Conservation (phyloP, 345 rosid genomes). For the Eucalyptus tenuipes region DNA sequence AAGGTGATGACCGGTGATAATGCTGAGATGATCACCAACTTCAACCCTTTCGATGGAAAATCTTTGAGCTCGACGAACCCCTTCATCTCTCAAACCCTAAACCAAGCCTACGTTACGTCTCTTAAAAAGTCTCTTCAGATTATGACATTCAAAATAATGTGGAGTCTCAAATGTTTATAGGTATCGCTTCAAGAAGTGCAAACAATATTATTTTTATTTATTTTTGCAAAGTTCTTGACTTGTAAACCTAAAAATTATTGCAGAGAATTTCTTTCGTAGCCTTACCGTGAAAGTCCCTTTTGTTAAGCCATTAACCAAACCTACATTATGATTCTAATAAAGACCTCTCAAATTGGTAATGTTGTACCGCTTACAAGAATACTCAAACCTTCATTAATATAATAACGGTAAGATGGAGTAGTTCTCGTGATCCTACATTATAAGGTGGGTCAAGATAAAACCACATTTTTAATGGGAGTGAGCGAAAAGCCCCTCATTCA, state of each 20-base stretch:
- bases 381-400: not conserved
- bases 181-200: too few species aligned
- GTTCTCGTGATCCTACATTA: not conserved
- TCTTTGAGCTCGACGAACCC: not conserved
- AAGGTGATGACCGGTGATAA: not conserved
- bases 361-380: too few species aligned
- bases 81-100: not conserved
- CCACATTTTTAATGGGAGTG: not conserved
- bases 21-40: too few species aligned
- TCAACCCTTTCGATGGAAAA: too few species aligned
- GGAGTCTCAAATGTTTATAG: not conserved
- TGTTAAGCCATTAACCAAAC: not conserved
- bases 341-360: not conserved
- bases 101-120: not conserved
- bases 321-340: not conserved
- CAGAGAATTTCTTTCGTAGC: not conserved
- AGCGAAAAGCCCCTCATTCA: not conserved
- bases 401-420: not conserved
- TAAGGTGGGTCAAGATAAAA: not conserved
- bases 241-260: not conserved
- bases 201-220: not conserved
- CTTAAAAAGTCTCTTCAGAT: not conserved
- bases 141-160: too few species aligned
- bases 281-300: not conserved
- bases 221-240: too few species aligned